Evolutionary conservation across 306 rosid species (phyloP), one percentile per base, ranked within the genome.

Genomic region (Crotalaria pallida): DNA sequence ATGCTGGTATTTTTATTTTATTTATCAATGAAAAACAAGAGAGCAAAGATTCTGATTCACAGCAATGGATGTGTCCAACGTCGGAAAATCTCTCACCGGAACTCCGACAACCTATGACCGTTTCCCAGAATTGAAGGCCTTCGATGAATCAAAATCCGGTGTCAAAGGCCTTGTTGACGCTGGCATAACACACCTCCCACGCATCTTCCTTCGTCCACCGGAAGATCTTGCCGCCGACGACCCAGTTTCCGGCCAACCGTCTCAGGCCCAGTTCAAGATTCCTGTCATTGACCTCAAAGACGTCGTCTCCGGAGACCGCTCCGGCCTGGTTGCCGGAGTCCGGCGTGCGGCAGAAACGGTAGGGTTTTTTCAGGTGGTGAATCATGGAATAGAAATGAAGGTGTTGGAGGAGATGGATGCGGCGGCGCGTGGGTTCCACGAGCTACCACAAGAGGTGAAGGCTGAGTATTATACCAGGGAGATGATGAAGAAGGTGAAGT

Each of bases 351-450:
- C 84, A 0, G 85, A 71, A 55, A 65, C 56, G 0, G 73, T 63
- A 7, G 89, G 87, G 3, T 77, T 85, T 62, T 85, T 85, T 36
- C 85, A 74, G 67, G 83, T 82, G 73, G 80, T 82, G 71, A 85
- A 85, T 45, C 85, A 85, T 40, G 87, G 82, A 41, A 51, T 82
- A 9, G 67, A 75, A 3, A 0, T 27, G 31, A 38, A 51, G 9
- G 33, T 82, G 53, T 34, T 83, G 82, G 65, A 77, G 65, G 65
- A 48, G 50, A 31, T 60, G 83, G 0, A 80, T 58, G 58, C 4
- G 60, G 85, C 58, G 67, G 87, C 73, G 19, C 84, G 82, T 61
- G 71, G 45, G 56, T 85, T 85, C 41, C 84, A 80, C 71, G 87
- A 85, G 79, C 68, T 75, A 16, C 74, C 82, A 0, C 51, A 29